A percentile compares a stretch with the other conserved stretches of the same genome.
phyloP scores from a whole-genome alignment of 257 asterid genomes.

The Haberlea rhodopensis region DNA sequence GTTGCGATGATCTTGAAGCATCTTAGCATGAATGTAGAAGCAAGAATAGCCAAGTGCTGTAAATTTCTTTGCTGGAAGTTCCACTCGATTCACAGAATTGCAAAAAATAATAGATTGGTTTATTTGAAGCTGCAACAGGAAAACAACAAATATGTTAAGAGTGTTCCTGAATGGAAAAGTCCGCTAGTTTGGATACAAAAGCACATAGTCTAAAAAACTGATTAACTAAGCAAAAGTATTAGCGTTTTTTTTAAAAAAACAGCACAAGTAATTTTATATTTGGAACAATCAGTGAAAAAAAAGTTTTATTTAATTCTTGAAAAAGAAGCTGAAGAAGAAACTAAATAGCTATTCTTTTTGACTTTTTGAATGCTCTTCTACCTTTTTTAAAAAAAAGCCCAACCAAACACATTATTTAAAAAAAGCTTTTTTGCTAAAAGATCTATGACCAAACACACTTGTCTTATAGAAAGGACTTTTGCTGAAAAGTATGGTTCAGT shows the following conservation, averaged over 20 bases:
- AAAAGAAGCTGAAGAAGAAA: background rate
- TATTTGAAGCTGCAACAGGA: constrained; percentile 61
- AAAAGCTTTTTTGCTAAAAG: too few relatives aligned
- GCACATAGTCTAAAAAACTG: background rate
- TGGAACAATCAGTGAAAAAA: too few relatives aligned
- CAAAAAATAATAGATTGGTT: constrained; percentile 80
- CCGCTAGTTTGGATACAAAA: background rate
- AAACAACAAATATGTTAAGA: background rate
- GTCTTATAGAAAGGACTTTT: too few relatives aligned
- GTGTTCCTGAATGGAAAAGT: background rate
- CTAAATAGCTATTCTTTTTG: too few relatives aligned
- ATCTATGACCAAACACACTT: too few relatives aligned
- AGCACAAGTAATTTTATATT: too few relatives aligned
- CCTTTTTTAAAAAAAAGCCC: too few relatives aligned
- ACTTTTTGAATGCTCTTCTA: too few relatives aligned
- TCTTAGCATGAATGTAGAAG: constrained; percentile 79
- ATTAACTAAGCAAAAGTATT: too few relatives aligned
- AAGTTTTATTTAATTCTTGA: background rate
- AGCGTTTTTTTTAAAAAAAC: too few relatives aligned
- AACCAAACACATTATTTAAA: too few relatives aligned
- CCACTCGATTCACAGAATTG: constrained; percentile 77
- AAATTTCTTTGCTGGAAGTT: constrained; percentile 75
- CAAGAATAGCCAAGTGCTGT: constrained; percentile 83
- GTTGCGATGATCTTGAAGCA: constrained; percentile 81
- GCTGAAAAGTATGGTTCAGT: too few relatives aligned